Evolutionary conservation across 108 stramenopile species (phyloP), one percentile per base, ranked within the genome.

Genomic region (Asterionellopsis glacialis): DNA sequence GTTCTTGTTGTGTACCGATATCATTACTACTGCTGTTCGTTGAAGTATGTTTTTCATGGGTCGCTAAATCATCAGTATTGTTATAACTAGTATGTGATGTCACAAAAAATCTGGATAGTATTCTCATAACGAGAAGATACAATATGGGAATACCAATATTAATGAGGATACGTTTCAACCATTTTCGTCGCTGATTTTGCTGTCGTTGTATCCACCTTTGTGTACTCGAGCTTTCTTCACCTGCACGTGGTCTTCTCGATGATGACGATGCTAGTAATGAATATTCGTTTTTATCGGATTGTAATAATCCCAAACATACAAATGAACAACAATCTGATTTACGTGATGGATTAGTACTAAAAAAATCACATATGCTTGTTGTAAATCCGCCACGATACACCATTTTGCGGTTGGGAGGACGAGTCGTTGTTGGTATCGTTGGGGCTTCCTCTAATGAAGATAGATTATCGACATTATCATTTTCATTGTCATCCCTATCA

Each of bases 231-330:
- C n/a, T n/a, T n/a, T n/a, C n/a, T n/a, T n/a, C n/a, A n/a, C n/a
- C n/a, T n/a, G n/a, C n/a, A n/a, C n/a, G n/a, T 7, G 33, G 33
- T 5, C 33, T 2, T 33, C 33, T 33, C 33, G 33, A 33, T 5
- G 33, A 33, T 5, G 33, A 33, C 25, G 23, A 13, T 48, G 68
- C 48, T 6, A 81, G 49, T 7, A 33, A 7, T 33, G 33, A 33
- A 51, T 75, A 76, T 2, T 64, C 63, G 5, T 75, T 77, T 26
- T 67, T 55, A 45, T 81, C 80, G 4, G 47, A 56, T 52, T 68
- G 73, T 12, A 74, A 48, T 7, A 77, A 41, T 11, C 80, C 80
- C 23, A 73, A 76, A 53, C 76, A 76, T 0, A 72, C 33, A 11
- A 81, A 28, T 0, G 80, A 62, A 53, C 80, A 81, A 1, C 69